Conservation (phyloP, 176 grass and related monocot species). For the Ananas comosus region DNA sequence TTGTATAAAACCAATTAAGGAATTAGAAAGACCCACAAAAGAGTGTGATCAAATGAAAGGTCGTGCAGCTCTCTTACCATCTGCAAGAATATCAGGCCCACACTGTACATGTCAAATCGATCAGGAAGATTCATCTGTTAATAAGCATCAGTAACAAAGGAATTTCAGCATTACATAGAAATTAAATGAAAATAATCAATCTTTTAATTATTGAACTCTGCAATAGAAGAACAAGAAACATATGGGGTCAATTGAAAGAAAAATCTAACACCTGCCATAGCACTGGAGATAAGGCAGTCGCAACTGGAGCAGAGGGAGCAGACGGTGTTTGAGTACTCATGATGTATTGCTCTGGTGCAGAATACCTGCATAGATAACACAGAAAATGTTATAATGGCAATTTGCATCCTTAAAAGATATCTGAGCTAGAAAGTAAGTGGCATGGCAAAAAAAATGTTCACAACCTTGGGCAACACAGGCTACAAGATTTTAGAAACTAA, state of each 20-base stretch:
- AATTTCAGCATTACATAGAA: neutral
- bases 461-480: no score
- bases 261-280: slow-evolving; percentile 71
- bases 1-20: neutral
- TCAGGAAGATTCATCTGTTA: slow-evolving; percentile 95
- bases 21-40: neutral
- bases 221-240: neutral
- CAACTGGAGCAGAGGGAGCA: slow-evolving; percentile 90
- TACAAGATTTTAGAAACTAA: no score
- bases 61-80: slow-evolving; percentile 49
- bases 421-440: neutral
- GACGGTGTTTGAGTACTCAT: slow-evolving; percentile 99
- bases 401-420: slow-evolving; percentile 7
- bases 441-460: neutral
- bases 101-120: slow-evolving; percentile 98
- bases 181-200: neutral
- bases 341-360: slow-evolving; percentile 97
- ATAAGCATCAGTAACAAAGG: slow-evolving; percentile 2
- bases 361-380: slow-evolving; percentile 47
- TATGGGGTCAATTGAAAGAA: neutral
- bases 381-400: neutral
- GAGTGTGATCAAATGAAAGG: neutral
- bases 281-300: slow-evolving; percentile 85
- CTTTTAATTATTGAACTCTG: neutral
- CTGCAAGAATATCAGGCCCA: slow-evolving; percentile 89